Percentiles rank a stretch among this genome's conserved stretches.
phyloP scores from a whole-genome alignment of 192 early-diverging fungal genomes.

The Coemansia sp. region DNA sequence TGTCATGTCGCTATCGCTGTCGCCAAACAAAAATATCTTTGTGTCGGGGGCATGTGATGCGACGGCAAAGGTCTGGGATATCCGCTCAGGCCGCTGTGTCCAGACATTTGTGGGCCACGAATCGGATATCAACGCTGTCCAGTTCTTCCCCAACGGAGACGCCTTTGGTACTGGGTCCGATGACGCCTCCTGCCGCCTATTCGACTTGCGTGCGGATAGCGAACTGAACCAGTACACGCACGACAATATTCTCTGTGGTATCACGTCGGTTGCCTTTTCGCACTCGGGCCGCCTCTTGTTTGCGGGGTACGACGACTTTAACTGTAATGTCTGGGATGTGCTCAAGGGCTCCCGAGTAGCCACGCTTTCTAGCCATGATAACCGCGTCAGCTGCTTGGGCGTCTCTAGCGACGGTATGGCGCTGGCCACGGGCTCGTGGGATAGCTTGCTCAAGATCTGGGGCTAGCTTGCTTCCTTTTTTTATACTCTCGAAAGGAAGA shows the following conservation, averaged over 20 bases:
- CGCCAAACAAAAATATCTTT: constrained; percentile 92
- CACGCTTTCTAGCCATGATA: constrained; percentile 90
- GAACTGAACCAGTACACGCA: constrained; percentile 98
- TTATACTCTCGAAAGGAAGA: too few species aligned
- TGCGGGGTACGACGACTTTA: constrained; percentile 99
- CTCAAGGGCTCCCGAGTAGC: constrained; percentile 92
- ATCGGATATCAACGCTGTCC: constrained; percentile 97
- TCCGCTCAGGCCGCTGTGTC: constrained; percentile 90
- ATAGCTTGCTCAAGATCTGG: constrained; percentile 90
- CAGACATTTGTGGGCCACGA: constrained; percentile 98
- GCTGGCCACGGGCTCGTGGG: constrained; percentile 97
- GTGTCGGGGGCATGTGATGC: constrained; percentile 98
- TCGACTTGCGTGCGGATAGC: constrained; percentile 95
- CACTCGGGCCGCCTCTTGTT: constrained; percentile 94
- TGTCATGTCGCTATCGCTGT: constrained; percentile 95
- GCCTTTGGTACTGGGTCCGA: constrained; percentile 98
- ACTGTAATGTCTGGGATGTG: constrained; percentile 99
- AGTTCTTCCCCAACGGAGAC: constrained; percentile 99
- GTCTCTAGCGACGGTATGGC: constrained; percentile 97
- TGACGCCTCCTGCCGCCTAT: constrained; percentile 96
- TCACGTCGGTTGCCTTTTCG: constrained; percentile 97
- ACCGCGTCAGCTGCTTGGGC: constrained; percentile 94
- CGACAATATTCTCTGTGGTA: constrained; percentile 97
- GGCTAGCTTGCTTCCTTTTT: constrained; percentile 40
- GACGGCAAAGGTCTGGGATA: constrained; percentile 98